phyloP scores from a whole-genome alignment of 768 basidiomycete genomes.

The Agaricus blazei region DNA sequence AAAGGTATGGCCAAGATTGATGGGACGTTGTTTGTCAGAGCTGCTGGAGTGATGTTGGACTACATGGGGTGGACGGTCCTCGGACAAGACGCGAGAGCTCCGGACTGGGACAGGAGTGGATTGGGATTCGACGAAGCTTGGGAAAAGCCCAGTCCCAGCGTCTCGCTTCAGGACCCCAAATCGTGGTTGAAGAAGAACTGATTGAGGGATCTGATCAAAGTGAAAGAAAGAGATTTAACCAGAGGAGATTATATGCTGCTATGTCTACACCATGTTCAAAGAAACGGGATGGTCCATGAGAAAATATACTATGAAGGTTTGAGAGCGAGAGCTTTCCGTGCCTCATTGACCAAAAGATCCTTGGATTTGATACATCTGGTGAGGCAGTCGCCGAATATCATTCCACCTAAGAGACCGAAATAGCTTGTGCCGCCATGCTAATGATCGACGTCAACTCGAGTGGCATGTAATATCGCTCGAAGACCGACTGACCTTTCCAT shows the following conservation, averaged over 20 bases:
- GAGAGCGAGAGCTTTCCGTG: conserved; percentile 16
- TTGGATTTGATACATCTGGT: conserved; percentile 36
- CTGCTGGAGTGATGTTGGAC: conserved; percentile 53
- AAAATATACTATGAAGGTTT: neutral
- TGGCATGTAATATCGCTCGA: neutral
- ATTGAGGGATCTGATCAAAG: neutral
- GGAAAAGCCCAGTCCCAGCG: conserved; percentile 25
- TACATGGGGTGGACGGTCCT: conserved; percentile 50
- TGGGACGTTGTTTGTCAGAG: conserved; percentile 52
- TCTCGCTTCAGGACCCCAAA: too few species aligned
- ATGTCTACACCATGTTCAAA: neutral
- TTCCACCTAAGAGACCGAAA: conserved; percentile 36
- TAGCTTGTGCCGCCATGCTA: conserved; percentile 16
- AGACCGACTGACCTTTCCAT: conserved; percentile 16
- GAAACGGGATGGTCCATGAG: neutral
- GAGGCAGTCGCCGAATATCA: conserved; percentile 41
- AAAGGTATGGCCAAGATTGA: conserved; percentile 39
- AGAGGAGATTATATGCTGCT: neutral
- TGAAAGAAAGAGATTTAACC: neutral
- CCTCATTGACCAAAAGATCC: conserved; percentile 21
- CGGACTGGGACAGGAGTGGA: conserved; percentile 51
- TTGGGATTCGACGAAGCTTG: conserved; percentile 61
- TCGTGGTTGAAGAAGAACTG: neutral
- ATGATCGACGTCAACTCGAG: neutral
- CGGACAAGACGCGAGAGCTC: conserved; percentile 38